Conservation (phyloP, 148 eudicot species). For the Amaranthus hypochondriacus region DNA sequence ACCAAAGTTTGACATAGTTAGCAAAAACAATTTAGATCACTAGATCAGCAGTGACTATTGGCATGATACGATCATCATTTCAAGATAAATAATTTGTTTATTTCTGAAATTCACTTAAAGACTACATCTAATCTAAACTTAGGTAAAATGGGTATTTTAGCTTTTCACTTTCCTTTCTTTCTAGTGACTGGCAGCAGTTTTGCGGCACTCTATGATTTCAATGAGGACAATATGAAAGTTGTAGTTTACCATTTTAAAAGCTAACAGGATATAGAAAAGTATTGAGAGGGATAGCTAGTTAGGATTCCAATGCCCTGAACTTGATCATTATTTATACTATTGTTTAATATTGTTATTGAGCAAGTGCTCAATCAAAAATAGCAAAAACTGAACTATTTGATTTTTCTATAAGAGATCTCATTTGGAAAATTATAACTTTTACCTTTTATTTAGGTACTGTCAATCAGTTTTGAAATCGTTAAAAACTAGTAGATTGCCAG, state of each 20-base stretch:
- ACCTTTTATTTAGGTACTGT: conserved; percentile 55
- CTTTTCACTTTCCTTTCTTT: no score
- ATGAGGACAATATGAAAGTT: not conserved
- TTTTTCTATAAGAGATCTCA: not conserved
- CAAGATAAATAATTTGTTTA: not conserved
- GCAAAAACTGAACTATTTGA: not conserved
- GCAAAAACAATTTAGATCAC: not conserved
- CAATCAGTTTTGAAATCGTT: conserved; percentile 62
- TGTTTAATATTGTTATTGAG: not conserved
- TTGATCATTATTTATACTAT: not conserved
- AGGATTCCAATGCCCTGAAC: not conserved
- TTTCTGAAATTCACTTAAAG: not conserved
- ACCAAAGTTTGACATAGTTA: not conserved
- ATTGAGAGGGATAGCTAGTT: not conserved
- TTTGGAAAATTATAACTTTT: conserved; percentile 23
- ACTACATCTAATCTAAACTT: not conserved
- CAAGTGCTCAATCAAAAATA: not conserved
- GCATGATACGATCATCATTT: not conserved
- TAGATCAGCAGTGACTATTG: not conserved
- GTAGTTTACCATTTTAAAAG: not conserved
- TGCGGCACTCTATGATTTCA: not conserved
- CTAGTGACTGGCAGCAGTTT: not conserved
- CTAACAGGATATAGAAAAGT: not conserved
- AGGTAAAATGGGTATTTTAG: not conserved
- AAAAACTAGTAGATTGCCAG: conserved; percentile 70